These are phyloP conservation scores for Warburgia ugandensis DNA, from an alignment of 164 flowering plant species.

Conservation along the genomic window DNA sequence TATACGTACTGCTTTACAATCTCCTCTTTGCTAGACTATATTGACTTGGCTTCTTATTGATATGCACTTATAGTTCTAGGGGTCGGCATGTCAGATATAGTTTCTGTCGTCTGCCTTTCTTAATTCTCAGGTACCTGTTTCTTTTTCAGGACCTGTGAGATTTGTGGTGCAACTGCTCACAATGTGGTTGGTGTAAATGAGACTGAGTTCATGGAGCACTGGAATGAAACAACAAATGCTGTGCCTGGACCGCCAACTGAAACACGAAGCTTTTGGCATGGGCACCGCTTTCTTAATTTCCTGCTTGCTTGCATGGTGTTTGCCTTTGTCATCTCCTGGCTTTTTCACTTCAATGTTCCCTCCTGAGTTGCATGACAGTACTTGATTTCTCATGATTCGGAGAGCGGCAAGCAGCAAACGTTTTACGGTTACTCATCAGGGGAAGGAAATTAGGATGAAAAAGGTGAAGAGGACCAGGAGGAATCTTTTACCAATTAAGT, in stretches of 20 bases:
- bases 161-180: constrained; percentile 63
- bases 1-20: too few relatives aligned
- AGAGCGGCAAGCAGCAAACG: too few relatives aligned
- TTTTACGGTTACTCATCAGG: too few relatives aligned
- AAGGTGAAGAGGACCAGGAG: too few relatives aligned
- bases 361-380: too few relatives aligned
- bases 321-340: constrained; percentile 93
- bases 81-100: too few relatives aligned
- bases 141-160: constrained; percentile 80
- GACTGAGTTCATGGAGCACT: constrained; percentile 39
- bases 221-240: constrained; percentile 28
- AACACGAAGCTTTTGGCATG: constrained; percentile 61
- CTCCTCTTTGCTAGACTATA: too few relatives aligned
- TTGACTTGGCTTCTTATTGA: too few relatives aligned
- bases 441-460: too few relatives aligned
- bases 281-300: constrained; percentile 76
- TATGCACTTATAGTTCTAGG: too few relatives aligned
- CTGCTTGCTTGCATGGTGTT: constrained; percentile 88
- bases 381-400: too few relatives aligned
- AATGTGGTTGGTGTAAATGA: constrained; percentile 56
- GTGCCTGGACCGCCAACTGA: constrained; percentile 27
- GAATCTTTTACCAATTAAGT: too few relatives aligned
- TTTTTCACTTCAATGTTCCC: constrained; percentile 85
- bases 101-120: neutral
- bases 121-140: neutral